Percentiles rank a stretch among this genome's conserved stretches.
Evolutionary conservation across 345 rosid species (phyloP).

Genomic region (Eucalyptus marginata): DNA sequence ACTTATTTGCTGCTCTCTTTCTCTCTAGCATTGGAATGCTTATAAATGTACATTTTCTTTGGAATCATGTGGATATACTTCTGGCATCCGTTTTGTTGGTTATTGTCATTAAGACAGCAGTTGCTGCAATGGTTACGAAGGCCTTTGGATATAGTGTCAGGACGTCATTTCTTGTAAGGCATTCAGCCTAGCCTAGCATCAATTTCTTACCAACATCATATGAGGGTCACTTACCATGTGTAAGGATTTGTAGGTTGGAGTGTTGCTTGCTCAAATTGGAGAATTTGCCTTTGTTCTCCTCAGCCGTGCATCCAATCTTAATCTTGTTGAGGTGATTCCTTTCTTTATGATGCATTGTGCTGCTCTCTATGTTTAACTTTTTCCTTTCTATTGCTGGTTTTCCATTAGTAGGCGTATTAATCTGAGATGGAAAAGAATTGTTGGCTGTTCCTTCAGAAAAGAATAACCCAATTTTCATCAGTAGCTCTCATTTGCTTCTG

Average conservation of each 20-base stretch:
- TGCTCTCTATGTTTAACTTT: not conserved
- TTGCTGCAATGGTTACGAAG: conserved; percentile 55
- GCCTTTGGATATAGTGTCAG: conserved; percentile 73
- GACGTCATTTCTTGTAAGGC: conserved; percentile 86
- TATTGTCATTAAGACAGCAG: conserved; percentile 76
- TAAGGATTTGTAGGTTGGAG: conserved; percentile 49
- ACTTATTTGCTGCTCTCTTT: conserved; percentile 92
- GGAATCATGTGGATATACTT: conserved; percentile 98
- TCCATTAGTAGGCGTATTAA: not conserved
- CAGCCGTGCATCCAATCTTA: conserved; percentile 92
- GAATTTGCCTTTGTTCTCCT: conserved; percentile 96
- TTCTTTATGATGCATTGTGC: not conserved
- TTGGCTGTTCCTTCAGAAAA: not conserved
- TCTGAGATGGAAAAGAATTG: not conserved
- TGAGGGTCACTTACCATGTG: not conserved
- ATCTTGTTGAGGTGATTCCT: conserved; percentile 66
- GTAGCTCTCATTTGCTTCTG: not conserved
- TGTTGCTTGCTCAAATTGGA: conserved; percentile 95
- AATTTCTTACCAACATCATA: not conserved
- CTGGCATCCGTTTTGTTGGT: conserved; percentile 93
- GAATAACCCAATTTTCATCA: not conserved
- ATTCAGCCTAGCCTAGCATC: not conserved
- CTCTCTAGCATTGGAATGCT: conserved; percentile 99
- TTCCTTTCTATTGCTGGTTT: not conserved
- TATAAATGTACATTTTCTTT: conserved; percentile 89